A percentile compares a stretch with the other conserved stretches of the same genome.
Conservation (phyloP, 176 grass and related monocot species). For the Coix lacrymajobi region DNA sequence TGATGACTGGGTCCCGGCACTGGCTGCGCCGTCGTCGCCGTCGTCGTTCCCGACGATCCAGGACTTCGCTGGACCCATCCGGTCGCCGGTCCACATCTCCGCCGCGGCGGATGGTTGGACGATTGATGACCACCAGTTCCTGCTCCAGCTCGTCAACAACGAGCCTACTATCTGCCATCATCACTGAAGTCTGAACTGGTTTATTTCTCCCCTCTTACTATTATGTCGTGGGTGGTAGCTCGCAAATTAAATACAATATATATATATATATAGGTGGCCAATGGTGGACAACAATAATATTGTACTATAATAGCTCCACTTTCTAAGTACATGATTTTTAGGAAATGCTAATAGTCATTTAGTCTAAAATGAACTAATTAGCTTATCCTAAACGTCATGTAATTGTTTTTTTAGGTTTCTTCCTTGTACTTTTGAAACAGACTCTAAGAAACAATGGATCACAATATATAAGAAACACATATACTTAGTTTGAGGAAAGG, state of each 20-base stretch:
- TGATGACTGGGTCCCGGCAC: not conserved
- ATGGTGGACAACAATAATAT: too few species aligned
- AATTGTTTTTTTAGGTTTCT: too few species aligned
- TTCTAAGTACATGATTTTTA: not conserved
- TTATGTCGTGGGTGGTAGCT: too few species aligned
- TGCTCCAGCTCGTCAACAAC: not conserved
- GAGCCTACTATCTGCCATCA: not conserved
- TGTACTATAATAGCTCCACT: not conserved
- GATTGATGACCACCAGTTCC: not conserved
- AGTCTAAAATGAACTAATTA: not conserved
- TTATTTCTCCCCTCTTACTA: too few species aligned
- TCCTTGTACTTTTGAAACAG: too few species aligned
- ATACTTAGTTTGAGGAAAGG: too few species aligned
- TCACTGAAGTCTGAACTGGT: not conserved
- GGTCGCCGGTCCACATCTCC: conserved; percentile 30
- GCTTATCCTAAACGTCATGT: not conserved
- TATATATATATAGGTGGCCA: too few species aligned
- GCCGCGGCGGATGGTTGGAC: not conserved
- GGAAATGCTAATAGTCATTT: not conserved
- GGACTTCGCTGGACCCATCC: conserved; percentile 27
- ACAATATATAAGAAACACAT: too few species aligned
- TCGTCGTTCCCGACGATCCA: not conserved
- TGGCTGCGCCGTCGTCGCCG: not conserved
- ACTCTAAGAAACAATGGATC: too few species aligned
- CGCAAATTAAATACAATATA: too few species aligned